These are phyloP conservation scores for Zymoseptoria brevis DNA, from an alignment of 2,329 filamentous ascomycete genomes.

Conservation along the genomic window DNA sequence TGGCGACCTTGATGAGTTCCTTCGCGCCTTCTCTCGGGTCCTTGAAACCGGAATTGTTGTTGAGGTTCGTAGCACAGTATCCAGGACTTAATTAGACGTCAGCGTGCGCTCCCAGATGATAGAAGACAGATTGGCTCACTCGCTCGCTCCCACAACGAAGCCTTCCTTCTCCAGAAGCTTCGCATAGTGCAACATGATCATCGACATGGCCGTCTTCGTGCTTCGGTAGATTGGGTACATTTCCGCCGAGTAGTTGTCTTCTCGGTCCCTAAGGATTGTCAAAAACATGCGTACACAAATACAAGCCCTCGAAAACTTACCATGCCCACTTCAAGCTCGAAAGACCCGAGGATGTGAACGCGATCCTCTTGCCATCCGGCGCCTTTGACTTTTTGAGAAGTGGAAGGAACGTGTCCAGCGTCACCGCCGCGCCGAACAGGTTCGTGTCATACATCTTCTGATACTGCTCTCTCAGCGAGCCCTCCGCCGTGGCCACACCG, in stretches of 20 bases:
- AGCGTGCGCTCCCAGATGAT: constrained; percentile 2
- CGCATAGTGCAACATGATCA: constrained; percentile 21
- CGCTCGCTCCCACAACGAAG: constrained; percentile 19
- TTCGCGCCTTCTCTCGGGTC: constrained; percentile 26
- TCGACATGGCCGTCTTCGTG: constrained; percentile 25
- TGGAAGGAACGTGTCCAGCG: constrained; percentile 23
- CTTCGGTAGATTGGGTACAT: constrained; percentile 17
- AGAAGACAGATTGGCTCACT: constrained; percentile 11
- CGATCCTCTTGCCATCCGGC: constrained; percentile 19
- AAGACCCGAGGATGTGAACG: constrained; percentile 22
- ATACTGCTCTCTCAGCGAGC: constrained; percentile 14
- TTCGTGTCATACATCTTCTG: constrained; percentile 23
- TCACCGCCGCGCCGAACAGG: constrained; percentile 20
- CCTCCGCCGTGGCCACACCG: constrained; percentile 19
- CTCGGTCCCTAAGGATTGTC: background rate
- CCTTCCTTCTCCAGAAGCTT: constrained; percentile 18
- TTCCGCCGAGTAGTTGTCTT: constrained; percentile 1
- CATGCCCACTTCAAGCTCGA: constrained; percentile 8
- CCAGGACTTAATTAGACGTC: constrained; percentile 8
- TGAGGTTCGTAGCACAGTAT: constrained; percentile 22
- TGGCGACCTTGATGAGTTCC: constrained; percentile 17
- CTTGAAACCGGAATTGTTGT: constrained; percentile 17
- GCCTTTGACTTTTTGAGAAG: constrained; percentile 18
- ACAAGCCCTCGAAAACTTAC: background rate
- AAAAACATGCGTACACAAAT: background rate